phyloP scores from a whole-genome alignment of 2,329 filamentous ascomycete species.

The Didymella segeticola region DNA sequence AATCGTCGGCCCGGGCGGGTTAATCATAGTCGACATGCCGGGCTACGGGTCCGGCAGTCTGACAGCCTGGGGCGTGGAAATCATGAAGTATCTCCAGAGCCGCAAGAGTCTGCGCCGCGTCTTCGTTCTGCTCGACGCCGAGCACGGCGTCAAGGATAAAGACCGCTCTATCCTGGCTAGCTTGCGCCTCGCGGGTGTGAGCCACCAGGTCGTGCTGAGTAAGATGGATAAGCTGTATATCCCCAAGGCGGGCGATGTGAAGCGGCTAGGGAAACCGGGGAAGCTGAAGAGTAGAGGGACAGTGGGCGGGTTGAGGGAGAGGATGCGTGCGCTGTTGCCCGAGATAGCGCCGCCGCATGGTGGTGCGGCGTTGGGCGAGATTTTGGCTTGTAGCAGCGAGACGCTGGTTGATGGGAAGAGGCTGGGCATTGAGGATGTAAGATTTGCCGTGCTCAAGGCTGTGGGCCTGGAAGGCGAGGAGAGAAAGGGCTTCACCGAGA shows the following conservation, averaged over 20 bases:
- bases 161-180: conserved; percentile 65
- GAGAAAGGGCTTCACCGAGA: conserved; percentile 11
- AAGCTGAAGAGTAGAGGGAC: conserved; percentile 42
- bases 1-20: conserved; percentile 48
- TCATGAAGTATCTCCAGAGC: conserved; percentile 70
- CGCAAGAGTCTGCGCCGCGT: conserved; percentile 68
- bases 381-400: conserved; percentile 65
- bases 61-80: conserved; percentile 69
- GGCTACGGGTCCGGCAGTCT: conserved; percentile 71
- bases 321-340: conserved; percentile 46
- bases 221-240: conserved; percentile 63
- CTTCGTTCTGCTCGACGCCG: conserved; percentile 69
- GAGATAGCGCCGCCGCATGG: conserved; percentile 44
- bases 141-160: conserved; percentile 67
- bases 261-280: conserved; percentile 15
- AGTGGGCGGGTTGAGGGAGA: conserved; percentile 52
- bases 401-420: conserved; percentile 55
- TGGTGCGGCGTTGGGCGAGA: conserved; percentile 60
- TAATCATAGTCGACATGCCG: conserved; percentile 73
- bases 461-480: conserved; percentile 36
- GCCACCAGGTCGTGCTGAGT: conserved; percentile 70
- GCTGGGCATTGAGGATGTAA: conserved; percentile 66
- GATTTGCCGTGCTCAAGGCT: conserved; percentile 70
- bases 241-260: conserved; percentile 27
- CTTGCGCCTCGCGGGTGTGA: conserved; percentile 63